These are phyloP conservation scores for Aurinia saxatilis DNA, from an alignment of 345 rosid species.

Conservation along the genomic window DNA sequence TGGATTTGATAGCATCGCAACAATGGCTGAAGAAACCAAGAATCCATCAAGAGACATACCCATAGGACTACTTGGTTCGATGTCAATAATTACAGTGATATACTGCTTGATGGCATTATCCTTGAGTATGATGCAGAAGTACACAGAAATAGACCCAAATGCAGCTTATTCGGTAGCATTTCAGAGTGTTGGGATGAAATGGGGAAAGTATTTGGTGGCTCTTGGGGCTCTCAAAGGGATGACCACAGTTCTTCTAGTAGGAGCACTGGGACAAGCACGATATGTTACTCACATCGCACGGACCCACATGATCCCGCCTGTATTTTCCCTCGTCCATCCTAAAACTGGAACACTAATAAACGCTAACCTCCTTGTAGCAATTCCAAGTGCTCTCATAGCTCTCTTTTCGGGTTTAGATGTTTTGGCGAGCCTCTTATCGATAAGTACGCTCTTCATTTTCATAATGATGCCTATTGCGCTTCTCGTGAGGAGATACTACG, in stretches of 20 bases:
- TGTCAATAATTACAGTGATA: constrained; percentile 30
- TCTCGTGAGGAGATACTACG: constrained; percentile 54
- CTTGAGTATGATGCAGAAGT: constrained; percentile 47
- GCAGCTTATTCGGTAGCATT: constrained; percentile 63
- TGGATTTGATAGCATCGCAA: constrained; percentile 61
- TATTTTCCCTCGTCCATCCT: constrained; percentile 38
- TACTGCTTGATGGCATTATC: constrained; percentile 47
- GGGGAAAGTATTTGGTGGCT: constrained; percentile 64
- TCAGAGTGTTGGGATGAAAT: constrained; percentile 39
- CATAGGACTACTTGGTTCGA: constrained; percentile 55
- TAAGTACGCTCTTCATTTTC: constrained; percentile 54
- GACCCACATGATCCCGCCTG: constrained; percentile 62
- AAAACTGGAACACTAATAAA: constrained; percentile 54
- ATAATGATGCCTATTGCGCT: constrained; percentile 46
- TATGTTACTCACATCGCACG: constrained; percentile 62
- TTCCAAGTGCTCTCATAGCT: constrained; percentile 41
- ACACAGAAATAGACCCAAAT: constrained; percentile 36
- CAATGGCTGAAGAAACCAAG: constrained; percentile 60
- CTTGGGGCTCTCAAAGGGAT: constrained; percentile 64
- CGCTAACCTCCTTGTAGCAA: constrained; percentile 44
- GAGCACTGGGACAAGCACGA: constrained; percentile 50
- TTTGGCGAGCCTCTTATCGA: constrained; percentile 49
- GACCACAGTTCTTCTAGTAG: constrained; percentile 52
- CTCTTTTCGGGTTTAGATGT: constrained; percentile 51
- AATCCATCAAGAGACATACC: constrained; percentile 61